These are phyloP conservation scores for Davidsoniella virescens DNA, from an alignment of 2,329 filamentous ascomycete genomes.

Conservation along the genomic window DNA sequence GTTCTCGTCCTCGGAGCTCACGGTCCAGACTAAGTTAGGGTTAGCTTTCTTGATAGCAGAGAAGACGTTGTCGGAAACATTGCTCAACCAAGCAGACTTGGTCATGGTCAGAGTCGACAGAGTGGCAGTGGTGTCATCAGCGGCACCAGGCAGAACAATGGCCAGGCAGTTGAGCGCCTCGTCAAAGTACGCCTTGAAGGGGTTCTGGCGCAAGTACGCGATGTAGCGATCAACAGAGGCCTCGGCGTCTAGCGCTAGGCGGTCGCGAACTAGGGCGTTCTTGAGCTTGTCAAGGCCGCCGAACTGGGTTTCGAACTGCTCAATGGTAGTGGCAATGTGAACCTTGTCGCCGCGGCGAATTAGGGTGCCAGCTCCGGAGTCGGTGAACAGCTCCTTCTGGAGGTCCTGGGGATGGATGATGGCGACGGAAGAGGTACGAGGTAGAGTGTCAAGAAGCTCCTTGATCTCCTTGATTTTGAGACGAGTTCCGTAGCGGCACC, in stretches of 20 bases:
- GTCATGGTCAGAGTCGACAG: constrained; percentile 85
- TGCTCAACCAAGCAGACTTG: constrained; percentile 85
- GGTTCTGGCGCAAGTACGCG: constrained; percentile 55
- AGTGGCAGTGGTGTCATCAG: constrained; percentile 55
- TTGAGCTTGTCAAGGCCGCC: constrained; percentile 50
- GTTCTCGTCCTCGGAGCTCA: constrained; percentile 90
- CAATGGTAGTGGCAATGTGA: constrained; percentile 51
- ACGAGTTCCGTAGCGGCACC: constrained; percentile 87
- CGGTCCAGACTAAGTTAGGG: constrained; percentile 86
- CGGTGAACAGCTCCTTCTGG: constrained; percentile 92
- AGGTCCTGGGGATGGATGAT: constrained; percentile 94
- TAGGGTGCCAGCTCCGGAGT: constrained; percentile 83
- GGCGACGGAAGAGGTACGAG: constrained; percentile 82
- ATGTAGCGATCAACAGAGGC: constrained; percentile 79
- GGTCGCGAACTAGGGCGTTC: constrained; percentile 64
- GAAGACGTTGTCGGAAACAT: constrained; percentile 91
- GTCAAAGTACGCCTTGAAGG: constrained; percentile 90
- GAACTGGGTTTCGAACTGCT: constrained; percentile 50
- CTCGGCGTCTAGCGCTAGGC: constrained; percentile 64
- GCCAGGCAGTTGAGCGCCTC: constrained; percentile 86
- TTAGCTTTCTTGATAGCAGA: constrained; percentile 86
- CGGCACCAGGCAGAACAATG: constrained; percentile 61
- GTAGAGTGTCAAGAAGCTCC: constrained; percentile 74
- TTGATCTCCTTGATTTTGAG: constrained; percentile 98
- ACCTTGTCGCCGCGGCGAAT: constrained; percentile 88